A percentile compares a stretch with the other conserved stretches of the same genome.
Conservation (phyloP, 1,284 basidiomycete species). For the Cutaneotrichosporon dermatis region DNA sequence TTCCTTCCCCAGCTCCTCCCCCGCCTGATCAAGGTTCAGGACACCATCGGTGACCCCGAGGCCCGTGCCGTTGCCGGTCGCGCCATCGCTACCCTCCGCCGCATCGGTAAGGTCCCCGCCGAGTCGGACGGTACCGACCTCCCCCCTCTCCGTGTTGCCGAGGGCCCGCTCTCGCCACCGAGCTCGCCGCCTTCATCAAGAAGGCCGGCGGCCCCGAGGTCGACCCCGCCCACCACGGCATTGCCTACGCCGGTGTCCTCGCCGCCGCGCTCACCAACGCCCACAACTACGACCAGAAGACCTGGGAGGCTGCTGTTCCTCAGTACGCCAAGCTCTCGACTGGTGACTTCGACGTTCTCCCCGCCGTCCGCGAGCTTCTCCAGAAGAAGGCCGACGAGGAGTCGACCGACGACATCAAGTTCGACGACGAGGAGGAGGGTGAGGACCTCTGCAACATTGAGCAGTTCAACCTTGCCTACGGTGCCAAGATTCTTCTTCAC, state of each 20-base stretch:
- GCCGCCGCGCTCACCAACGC: constrained; percentile 79
- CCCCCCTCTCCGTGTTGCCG: constrained; percentile 71
- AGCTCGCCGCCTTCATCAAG: constrained; percentile 73
- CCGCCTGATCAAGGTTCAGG: constrained; percentile 88
- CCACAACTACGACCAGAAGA: constrained; percentile 84
- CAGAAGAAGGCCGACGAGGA: constrained; percentile 81
- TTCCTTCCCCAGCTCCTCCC: constrained; percentile 95
- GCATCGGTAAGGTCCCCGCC: constrained; percentile 80
- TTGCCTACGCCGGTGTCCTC: constrained; percentile 71
- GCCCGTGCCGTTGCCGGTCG: constrained; percentile 82
- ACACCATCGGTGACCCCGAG: constrained; percentile 89
- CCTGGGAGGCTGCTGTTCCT: constrained; percentile 75
- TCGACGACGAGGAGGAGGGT: constrained; percentile 92
- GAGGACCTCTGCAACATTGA: constrained; percentile 88
- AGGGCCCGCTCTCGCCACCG: constrained; percentile 62
- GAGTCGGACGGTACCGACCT: constrained; percentile 81
- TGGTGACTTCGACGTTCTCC: constrained; percentile 61
- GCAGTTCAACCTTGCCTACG: constrained; percentile 96
- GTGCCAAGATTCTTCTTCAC: constrained; percentile 97
- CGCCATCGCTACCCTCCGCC: constrained; percentile 87
- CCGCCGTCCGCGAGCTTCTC: constrained; percentile 76
- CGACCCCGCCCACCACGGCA: constrained; percentile 58
- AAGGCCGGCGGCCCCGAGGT: constrained; percentile 59
- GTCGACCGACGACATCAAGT: constrained; percentile 65
- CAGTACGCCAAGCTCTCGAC: constrained; percentile 70